phyloP scores from a whole-genome alignment of 2,329 filamentous ascomycete genomes.

The Lecanosticta acicola region DNA sequence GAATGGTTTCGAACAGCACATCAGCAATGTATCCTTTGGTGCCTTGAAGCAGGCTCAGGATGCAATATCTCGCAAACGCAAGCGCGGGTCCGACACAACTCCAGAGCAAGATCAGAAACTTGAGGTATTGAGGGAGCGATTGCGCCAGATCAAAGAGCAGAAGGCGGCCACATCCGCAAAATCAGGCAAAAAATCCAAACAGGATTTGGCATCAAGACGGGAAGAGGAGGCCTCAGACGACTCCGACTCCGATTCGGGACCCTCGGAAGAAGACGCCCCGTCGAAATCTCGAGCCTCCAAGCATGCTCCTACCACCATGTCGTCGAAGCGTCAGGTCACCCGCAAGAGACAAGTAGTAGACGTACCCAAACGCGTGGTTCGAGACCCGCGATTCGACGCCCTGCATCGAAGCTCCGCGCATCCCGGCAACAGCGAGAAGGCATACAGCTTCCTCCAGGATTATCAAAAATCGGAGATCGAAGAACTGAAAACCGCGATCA shows the following conservation, averaged over 20 bases:
- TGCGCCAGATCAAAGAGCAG: conserved; percentile 40
- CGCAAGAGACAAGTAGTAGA: conserved; percentile 69
- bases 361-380: conserved; percentile 52
- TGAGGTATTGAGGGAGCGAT: conserved; percentile 39
- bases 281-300: conserved; percentile 60
- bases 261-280: conserved; percentile 36
- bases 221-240: conserved; percentile 15
- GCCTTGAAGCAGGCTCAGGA: conserved; percentile 83
- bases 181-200: conserved; percentile 1
- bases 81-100: conserved; percentile 36
- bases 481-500: conserved; percentile 63
- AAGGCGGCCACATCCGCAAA: conserved; percentile 25
- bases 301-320: conserved; percentile 78
- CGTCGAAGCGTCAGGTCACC: conserved; percentile 76
- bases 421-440: conserved; percentile 52
- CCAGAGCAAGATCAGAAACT: conserved; percentile 43
- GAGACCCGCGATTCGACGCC: conserved; percentile 86
- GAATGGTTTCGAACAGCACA: conserved; percentile 39
- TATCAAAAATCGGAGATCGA: conserved; percentile 81
- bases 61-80: conserved; percentile 49
- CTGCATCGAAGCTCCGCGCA: conserved; percentile 45
- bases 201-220: conserved; percentile 19
- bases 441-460: conserved; percentile 82
- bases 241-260: conserved; percentile 34
- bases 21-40: conserved; percentile 72